Evolutionary conservation across 1,139 yeast genomes (phyloP).

Genomic region (Komagataea norvegica): DNA sequence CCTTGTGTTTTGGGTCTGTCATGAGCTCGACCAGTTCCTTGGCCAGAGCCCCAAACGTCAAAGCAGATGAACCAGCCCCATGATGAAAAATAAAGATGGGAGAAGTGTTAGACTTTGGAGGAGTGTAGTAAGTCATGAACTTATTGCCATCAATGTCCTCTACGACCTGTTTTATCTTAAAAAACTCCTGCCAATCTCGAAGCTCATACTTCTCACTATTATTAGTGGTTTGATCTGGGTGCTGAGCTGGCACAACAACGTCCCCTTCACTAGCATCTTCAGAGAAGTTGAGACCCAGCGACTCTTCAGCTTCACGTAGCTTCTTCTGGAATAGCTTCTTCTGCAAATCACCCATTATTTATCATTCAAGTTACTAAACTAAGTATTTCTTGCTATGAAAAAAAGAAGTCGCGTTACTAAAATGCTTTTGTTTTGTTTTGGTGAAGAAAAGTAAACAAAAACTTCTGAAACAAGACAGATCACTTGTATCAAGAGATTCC

Average conservation of each 20-base stretch:
- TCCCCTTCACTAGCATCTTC: slow-evolving; percentile 27
- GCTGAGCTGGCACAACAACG: slow-evolving; percentile 11
- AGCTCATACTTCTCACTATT: slow-evolving; percentile 11
- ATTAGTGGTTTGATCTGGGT: not conserved
- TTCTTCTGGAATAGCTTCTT: slow-evolving; percentile 35
- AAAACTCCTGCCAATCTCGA: slow-evolving; percentile 40
- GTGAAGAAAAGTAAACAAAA: not conserved
- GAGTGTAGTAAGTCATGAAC: slow-evolving; percentile 57
- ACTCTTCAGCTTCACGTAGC: slow-evolving; percentile 36
- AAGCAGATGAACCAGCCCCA: slow-evolving; percentile 90
- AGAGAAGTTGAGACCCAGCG: slow-evolving; percentile 34
- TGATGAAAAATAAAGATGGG: slow-evolving; percentile 77
- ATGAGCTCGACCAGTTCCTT: slow-evolving; percentile 31
- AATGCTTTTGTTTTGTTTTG: not conserved
- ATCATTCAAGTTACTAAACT: too few species aligned
- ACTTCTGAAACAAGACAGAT: too few species aligned
- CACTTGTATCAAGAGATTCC: too few species aligned
- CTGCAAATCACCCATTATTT: slow-evolving; percentile 18
- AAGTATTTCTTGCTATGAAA: not conserved
- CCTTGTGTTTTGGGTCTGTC: slow-evolving; percentile 21
- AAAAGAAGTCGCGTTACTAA: not conserved
- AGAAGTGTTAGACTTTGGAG: slow-evolving; percentile 41
- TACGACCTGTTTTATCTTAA: slow-evolving; percentile 31
- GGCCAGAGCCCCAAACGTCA: slow-evolving; percentile 64
- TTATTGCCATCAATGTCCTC: slow-evolving; percentile 26